Evolutionary conservation across 2,329 filamentous ascomycete species (phyloP), one percentile per base, ranked within the genome.

Genomic region (Blastomyces gilchristii): DNA sequence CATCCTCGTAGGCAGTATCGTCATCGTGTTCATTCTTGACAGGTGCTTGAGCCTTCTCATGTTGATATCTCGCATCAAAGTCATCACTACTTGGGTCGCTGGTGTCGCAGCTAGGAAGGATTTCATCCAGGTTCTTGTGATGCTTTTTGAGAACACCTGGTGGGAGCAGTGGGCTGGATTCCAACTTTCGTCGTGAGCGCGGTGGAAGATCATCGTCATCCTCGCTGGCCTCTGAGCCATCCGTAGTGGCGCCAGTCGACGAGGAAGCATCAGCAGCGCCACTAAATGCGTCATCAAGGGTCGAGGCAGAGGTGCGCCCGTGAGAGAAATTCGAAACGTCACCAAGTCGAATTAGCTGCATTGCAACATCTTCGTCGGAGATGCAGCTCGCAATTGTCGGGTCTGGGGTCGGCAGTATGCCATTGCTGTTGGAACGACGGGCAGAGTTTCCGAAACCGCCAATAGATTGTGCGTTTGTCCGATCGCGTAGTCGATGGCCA

Each of bases 321-420:
- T 96, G 90, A 1, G 91, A 96, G 71, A 95, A 88, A 73, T 96
- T 96, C 63, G 91, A 94, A 69, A 92, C 90, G 73, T 97, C 92
- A 56, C 94, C 92, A 62, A 99, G 84, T 69, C 93, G 89, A 87
- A 99, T 97, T 71, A 99, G 82, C 78, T 97, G 94, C 73, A 97
- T 87, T 63, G 94, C 94, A 66, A 97, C 94, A 76, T 99, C 94
- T 76, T 99, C 94, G 73, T 99, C 94, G 16, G 93, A 97, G 75
- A 99, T 93, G 75, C 91, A 95, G 77, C 93, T 97, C 62, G 90
- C 90, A 69, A 97, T 89, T 14, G 94, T 99, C n/a, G 93, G 93
- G 70, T 97, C 94, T 34, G 94, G 94, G 1, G 94, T 99, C 25
- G 92, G 92, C 67, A 97, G 80, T 68, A 95, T 84, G 62, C 87